These are phyloP conservation scores for Solanum ossicruentum DNA, from an alignment of 257 asterid genomes.

Conservation along the genomic window DNA sequence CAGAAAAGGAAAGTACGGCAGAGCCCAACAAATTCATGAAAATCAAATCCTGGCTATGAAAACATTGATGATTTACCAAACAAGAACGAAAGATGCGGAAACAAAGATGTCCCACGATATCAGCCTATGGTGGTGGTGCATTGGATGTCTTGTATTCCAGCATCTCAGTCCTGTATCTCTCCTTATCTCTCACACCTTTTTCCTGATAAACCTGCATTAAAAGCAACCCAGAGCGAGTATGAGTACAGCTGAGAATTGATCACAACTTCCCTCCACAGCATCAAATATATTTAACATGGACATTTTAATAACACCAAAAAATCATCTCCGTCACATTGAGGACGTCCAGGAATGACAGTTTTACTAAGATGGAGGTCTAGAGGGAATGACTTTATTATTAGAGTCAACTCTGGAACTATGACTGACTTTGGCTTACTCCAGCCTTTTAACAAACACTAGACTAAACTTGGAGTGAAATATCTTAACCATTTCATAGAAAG, in stretches of 20 bases:
- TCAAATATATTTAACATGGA: neutral
- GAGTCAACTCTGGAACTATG: neutral
- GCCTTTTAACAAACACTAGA: neutral
- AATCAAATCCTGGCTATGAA: neutral
- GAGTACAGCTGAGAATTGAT: neutral
- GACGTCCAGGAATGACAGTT: neutral
- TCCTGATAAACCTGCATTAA: conserved; percentile 75
- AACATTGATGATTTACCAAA: neutral
- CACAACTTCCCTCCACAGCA: neutral
- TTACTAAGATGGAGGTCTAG: neutral
- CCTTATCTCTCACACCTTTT: conserved; percentile 72
- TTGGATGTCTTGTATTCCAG: conserved; percentile 58
- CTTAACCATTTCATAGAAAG: neutral
- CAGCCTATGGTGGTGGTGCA: conserved; percentile 7
- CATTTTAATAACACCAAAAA: neutral
- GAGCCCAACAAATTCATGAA: neutral
- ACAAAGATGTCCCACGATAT: neutral
- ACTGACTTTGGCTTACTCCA: neutral
- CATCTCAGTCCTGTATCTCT: conserved; percentile 79
- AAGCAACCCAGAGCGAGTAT: neutral
- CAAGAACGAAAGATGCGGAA: neutral
- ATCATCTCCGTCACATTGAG: neutral
- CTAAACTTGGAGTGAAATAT: neutral
- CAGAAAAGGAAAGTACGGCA: neutral
- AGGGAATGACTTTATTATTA: neutral